A percentile compares a stretch with the other conserved stretches of the same genome.
Evolutionary conservation across 2,329 filamentous ascomycete species (phyloP).

Genomic region (Colletotrichum karsti): DNA sequence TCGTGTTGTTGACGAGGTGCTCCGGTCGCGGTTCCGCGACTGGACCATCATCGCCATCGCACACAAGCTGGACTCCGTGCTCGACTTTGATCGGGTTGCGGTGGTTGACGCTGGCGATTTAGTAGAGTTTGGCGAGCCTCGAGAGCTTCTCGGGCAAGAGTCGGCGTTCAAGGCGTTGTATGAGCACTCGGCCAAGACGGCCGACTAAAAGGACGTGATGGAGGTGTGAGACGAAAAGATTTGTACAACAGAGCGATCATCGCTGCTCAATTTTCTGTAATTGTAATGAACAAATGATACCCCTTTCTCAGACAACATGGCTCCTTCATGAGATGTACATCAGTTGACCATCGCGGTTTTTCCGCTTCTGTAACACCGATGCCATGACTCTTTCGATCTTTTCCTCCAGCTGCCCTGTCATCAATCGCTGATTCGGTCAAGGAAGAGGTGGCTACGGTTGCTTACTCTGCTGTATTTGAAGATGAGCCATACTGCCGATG

Average conservation of each 20-base stretch:
- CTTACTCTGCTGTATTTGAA: neutral
- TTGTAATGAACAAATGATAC: neutral
- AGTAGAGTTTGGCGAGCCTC: constrained; percentile 44
- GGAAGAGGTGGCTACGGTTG: too few relatives aligned
- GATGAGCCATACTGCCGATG: neutral
- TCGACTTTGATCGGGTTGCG: constrained; percentile 57
- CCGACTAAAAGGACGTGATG: neutral
- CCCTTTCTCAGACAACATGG: neutral
- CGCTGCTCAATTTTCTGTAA: neutral
- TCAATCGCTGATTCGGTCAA: neutral
- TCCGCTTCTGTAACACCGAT: neutral
- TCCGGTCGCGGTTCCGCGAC: constrained; percentile 28
- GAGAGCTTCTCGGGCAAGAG: neutral
- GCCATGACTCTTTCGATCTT: neutral
- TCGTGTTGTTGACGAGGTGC: constrained; percentile 23
- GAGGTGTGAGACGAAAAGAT: neutral
- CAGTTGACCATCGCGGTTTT: neutral
- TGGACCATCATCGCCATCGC: constrained; percentile 55
- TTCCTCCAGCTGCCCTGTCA: neutral
- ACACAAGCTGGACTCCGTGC: constrained; percentile 45
- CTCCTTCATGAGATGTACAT: neutral
- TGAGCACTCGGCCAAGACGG: neutral
- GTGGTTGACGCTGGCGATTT: constrained; percentile 59
- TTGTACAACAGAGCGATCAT: neutral
- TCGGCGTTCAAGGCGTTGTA: constrained; percentile 17